A percentile compares a stretch with the other conserved stretches of the same genome.
Evolutionary conservation across 495 filamentous ascomycete genomes (phyloP).

Genomic region (Daldinia vernicosa): DNA sequence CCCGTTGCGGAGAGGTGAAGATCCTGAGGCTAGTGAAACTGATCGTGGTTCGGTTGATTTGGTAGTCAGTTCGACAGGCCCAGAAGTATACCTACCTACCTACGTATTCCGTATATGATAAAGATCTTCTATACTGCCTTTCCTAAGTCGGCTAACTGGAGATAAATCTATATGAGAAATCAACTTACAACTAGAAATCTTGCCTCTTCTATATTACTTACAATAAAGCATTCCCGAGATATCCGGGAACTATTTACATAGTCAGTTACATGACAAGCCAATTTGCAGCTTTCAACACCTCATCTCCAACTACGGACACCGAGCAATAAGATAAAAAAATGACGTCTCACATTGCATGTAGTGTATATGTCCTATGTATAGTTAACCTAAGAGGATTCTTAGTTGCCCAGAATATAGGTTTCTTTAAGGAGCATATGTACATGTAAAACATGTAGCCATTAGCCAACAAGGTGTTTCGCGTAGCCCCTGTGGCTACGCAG

Average conservation of each 20-base stretch:
- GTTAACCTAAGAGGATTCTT: slow-evolving; percentile 19
- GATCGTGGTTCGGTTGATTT: slow-evolving; percentile 8
- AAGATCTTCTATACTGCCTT: no score
- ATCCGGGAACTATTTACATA: not conserved
- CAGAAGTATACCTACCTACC: no score
- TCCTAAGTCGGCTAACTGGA: no score
- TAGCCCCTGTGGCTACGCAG: not conserved
- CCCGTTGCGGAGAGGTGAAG: slow-evolving; percentile 34
- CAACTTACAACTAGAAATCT: no score
- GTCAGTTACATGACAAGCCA: no score
- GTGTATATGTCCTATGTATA: no score
- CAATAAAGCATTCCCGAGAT: not conserved
- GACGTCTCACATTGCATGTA: no score
- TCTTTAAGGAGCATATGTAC: not conserved
- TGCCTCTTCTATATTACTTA: no score
- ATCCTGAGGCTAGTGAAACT: slow-evolving; percentile 36
- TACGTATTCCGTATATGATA: no score
- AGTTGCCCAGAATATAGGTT: not conserved
- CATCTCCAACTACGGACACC: slow-evolving; percentile 3
- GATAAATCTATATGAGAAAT: no score
- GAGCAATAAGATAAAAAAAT: not conserved
- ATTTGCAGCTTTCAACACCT: not conserved
- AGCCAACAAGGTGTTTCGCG: slow-evolving; percentile 20
- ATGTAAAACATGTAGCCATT: slow-evolving; percentile 21
- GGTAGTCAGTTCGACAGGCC: no score